Evolutionary conservation across 352 stramenopile species (phyloP).

Genomic region (Globisporangium acanthophoron): DNA sequence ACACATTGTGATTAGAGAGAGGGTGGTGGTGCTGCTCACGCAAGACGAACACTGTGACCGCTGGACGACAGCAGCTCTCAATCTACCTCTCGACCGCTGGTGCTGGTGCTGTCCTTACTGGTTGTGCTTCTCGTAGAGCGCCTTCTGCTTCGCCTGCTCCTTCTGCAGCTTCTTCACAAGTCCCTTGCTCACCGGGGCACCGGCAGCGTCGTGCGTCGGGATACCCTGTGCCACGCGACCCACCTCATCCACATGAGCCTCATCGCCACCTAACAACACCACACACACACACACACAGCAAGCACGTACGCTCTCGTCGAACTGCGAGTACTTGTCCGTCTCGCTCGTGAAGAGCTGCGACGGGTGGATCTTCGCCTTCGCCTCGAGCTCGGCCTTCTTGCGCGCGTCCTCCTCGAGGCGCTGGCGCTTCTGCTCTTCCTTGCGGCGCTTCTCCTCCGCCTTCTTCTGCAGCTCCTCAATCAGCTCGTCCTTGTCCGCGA

Average conservation of each 20-base stretch:
- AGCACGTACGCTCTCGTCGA: constrained; percentile 78
- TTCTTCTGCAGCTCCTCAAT: constrained; percentile 79
- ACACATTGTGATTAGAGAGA: not conserved
- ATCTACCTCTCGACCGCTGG: not conserved
- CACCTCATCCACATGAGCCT: too few relatives aligned
- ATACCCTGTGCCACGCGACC: constrained; percentile 59
- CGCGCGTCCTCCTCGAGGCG: constrained; percentile 63
- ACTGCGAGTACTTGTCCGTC: constrained; percentile 88
- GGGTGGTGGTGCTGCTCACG: not conserved
- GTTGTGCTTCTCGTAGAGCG: constrained; percentile 80
- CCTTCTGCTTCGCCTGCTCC: constrained; percentile 95
- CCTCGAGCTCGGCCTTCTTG: constrained; percentile 79
- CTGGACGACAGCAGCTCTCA: not conserved
- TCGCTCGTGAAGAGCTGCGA: constrained; percentile 89
- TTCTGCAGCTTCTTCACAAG: constrained; percentile 97
- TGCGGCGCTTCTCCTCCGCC: constrained; percentile 64
- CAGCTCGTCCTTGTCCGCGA: constrained; percentile 87
- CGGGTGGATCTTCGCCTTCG: constrained; percentile 88
- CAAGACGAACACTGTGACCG: not conserved
- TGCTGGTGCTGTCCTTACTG: constrained; percentile 10
- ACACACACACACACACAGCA: not conserved
- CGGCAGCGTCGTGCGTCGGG: constrained; percentile 91
- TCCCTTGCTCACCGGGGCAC: constrained; percentile 94
- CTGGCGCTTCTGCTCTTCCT: constrained; percentile 76
- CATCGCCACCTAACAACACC: not conserved